Base-by-base conservation (phyloP, 257 asterid species). In the Przewalskia tangutica region DNA sequence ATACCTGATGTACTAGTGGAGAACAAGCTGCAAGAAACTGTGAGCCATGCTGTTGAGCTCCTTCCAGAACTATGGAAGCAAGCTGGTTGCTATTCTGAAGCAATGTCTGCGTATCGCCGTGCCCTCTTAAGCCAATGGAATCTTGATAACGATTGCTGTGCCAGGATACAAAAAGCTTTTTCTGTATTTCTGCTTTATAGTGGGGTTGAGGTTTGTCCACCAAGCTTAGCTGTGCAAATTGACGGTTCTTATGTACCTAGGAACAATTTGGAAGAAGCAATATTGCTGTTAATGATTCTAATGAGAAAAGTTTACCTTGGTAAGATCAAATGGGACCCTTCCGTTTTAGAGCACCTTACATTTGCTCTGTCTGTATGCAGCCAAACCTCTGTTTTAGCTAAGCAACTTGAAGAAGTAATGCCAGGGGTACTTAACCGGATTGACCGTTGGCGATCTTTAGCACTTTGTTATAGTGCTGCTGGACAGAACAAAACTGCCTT, bases 101-200 rank as follows among this genome's bases (percentile, higher is more conserved):
- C 98, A 6, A 88, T 92, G 90, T 70, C 93, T 80, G 94, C 98
- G 76, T 96, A 93, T 84, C 91, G 99, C 53, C 93, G 98, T 75
- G 98, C 97, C 81, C 89, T 96, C 81, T 93, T 94, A 81, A 93
- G 97, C 86, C 99, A 94, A 82, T 96, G 99, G 99, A 94, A 91
- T 87, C 95, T 96, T 56, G 97, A 93, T 79, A 92, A 90, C 44
- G 98, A 93, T 13, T 89, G 97, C 63, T 94, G 97, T 88, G 98
- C 95, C 46, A 93, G 99, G 89, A 92, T 96, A 86, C 99, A 94
- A 84, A 96, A 94, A 84, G 90, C 94, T 44, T 96, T 93, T 88
- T 98, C 99, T 42, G 84, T 96, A 81, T 92, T 94, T 88, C 88
- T 96, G 90, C 87, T 96, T 83, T 94, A 96, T 79, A 86, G 95